phyloP scores from a whole-genome alignment of 1,139 yeast genomes.

The Hyphopichia pseudoburtonii region DNA sequence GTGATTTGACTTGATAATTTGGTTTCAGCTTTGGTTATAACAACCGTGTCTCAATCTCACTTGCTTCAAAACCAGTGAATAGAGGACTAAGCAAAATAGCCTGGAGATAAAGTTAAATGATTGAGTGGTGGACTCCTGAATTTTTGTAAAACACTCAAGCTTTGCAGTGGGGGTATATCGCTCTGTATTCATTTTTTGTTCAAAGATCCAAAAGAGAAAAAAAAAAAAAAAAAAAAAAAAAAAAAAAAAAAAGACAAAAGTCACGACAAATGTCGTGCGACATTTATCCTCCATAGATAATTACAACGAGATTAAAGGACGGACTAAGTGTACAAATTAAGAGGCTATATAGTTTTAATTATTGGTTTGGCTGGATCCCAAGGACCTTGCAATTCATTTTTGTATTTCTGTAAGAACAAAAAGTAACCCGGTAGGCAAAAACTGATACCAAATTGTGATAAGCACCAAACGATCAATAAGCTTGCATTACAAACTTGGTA shows the following conservation, averaged over 20 bases:
- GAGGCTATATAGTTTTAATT: conserved; percentile 15
- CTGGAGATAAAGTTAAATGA: not conserved
- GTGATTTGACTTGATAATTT: no score
- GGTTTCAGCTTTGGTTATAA: no score
- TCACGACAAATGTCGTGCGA: conserved; percentile 1
- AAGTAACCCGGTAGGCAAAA: conserved; percentile 72
- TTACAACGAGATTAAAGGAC: not conserved
- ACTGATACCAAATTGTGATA: conserved; percentile 46
- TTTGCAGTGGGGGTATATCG: no score
- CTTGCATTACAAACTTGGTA: conserved; percentile 38
- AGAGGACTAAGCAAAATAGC: no score
- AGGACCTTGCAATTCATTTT: conserved; percentile 88
- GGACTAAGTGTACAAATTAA: not conserved
- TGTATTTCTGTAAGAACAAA: conserved; percentile 70
- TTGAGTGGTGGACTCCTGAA: not conserved
- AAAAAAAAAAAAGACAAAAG: not conserved
- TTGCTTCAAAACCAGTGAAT: no score
- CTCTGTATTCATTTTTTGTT: not conserved
- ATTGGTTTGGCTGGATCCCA: conserved; percentile 89
- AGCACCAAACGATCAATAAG: conserved; percentile 49
- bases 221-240: not conserved
- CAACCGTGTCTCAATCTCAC: no score
- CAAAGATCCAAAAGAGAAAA: no score
- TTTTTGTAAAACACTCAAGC: no score
- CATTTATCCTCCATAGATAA: not conserved